Evolutionary conservation across 2,329 filamentous ascomycete genomes (phyloP).

Genomic region (Xylariaceae sp.): DNA sequence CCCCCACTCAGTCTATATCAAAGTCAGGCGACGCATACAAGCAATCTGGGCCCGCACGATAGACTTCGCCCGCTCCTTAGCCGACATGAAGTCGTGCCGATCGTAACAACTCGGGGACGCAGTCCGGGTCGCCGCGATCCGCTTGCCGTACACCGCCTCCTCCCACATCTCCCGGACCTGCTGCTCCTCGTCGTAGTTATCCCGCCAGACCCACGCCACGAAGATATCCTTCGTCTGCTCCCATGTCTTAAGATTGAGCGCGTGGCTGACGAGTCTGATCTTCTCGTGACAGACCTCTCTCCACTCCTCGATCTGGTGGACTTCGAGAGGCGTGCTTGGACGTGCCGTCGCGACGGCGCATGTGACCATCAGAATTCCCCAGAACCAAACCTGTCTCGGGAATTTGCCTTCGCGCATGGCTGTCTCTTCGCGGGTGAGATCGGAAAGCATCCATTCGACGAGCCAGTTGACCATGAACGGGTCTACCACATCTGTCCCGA

Average conservation of each 20-base stretch:
- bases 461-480: constrained; percentile 26
- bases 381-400: constrained; percentile 24
- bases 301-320: constrained; percentile 25
- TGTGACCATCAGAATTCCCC: constrained; percentile 23
- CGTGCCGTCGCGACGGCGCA: constrained; percentile 23
- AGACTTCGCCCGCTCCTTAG: constrained; percentile 20
- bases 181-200: constrained; percentile 21
- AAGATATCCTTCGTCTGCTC: constrained; percentile 21
- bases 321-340: constrained; percentile 19
- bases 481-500: constrained; percentile 21
- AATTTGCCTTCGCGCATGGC: constrained; percentile 22
- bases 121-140: constrained; percentile 17
- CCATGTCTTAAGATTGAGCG: constrained; percentile 22
- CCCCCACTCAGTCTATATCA: constrained; percentile 7
- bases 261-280: constrained; percentile 22
- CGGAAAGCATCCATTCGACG: constrained; percentile 23
- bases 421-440: constrained; percentile 21
- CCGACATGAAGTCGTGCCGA: constrained; percentile 22
- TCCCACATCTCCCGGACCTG: constrained; percentile 26
- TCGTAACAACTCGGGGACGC: constrained; percentile 21
- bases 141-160: constrained; percentile 20
- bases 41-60: constrained; percentile 17
- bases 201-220: constrained; percentile 21
- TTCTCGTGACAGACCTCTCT: constrained; percentile 21
- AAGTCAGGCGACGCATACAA: constrained; percentile 18